phyloP scores from a whole-genome alignment of 352 stramenopile species.

The Phytophthora colocasiae region DNA sequence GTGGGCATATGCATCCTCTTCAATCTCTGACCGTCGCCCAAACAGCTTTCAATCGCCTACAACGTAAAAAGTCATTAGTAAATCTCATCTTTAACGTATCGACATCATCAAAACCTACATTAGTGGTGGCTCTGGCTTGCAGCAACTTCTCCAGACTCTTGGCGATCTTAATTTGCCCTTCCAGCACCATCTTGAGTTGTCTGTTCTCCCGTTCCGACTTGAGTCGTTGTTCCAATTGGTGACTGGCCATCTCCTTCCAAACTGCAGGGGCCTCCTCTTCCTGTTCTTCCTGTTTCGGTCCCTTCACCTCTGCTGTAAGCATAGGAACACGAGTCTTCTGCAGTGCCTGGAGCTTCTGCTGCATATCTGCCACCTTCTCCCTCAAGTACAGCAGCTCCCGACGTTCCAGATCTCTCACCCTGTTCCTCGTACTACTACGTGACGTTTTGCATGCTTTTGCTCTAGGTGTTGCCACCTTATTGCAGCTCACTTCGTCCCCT shows the following conservation, averaged over 20 bases:
- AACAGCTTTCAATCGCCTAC: conserved; percentile 41
- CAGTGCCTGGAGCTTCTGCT: conserved; percentile 46
- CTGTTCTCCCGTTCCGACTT: conserved; percentile 69
- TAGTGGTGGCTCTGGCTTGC: conserved; percentile 40
- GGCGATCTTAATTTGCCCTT: conserved; percentile 74
- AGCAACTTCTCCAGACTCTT: conserved; percentile 64
- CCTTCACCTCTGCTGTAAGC: conserved; percentile 6
- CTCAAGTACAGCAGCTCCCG: conserved; percentile 54
- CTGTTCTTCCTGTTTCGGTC: not conserved
- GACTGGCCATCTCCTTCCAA: conserved; percentile 56
- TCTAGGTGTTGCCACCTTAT: not conserved
- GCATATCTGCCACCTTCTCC: conserved; percentile 53
- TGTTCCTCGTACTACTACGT: conserved; percentile 46
- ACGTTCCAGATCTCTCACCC: conserved; percentile 47
- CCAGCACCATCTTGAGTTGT: conserved; percentile 60
- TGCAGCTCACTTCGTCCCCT: conserved; percentile 12
- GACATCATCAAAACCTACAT: conserved; percentile 21
- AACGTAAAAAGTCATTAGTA: conserved; percentile 4
- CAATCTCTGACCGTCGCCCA: conserved; percentile 21
- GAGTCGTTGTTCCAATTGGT: conserved; percentile 53
- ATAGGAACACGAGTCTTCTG: conserved; percentile 25
- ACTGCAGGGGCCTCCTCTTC: conserved; percentile 28
- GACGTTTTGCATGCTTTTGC: conserved; percentile 40
- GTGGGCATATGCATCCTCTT: conserved; percentile 40
- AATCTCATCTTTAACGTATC: not conserved